Percentiles rank a stretch among this genome's conserved stretches.
Evolutionary conservation across 148 eudicot species (phyloP).

Genomic region (Diospyros kaki): DNA sequence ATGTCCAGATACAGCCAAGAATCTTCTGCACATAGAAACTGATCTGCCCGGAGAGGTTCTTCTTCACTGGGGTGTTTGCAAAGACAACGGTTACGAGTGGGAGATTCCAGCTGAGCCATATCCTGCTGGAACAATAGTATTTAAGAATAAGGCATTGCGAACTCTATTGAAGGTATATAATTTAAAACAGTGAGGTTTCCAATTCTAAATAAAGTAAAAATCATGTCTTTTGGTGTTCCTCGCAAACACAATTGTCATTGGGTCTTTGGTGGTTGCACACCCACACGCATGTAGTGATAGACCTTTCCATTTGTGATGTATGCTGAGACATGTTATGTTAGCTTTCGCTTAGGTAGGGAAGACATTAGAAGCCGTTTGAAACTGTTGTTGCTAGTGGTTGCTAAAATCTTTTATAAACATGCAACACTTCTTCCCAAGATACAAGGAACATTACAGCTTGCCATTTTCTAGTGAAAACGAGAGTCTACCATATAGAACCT

Average conservation of each 20-base stretch:
- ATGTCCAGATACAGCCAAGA: slow-evolving; percentile 56
- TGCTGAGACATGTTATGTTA: neutral
- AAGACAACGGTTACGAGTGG: slow-evolving; percentile 54
- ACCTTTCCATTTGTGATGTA: no score
- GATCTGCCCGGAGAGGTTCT: slow-evolving; percentile 78
- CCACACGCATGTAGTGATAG: no score
- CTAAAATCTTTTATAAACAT: neutral
- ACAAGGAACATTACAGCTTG: neutral
- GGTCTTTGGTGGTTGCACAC: neutral
- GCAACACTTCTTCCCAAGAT: neutral
- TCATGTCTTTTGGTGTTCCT: neutral
- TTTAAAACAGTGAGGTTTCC: neutral
- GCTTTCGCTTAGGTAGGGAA: neutral
- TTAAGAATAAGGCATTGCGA: slow-evolving; percentile 84
- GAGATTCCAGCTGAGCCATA: slow-evolving; percentile 66
- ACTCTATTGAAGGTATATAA: slow-evolving; percentile 70
- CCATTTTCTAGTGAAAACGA: neutral
- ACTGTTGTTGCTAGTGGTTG: neutral
- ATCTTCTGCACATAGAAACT: slow-evolving; percentile 58
- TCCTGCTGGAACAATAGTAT: slow-evolving; percentile 66
- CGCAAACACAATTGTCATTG: neutral
- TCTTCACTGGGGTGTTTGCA: slow-evolving; percentile 89
- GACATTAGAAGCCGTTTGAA: neutral
- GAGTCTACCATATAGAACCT: neutral
- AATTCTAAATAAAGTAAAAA: neutral